Base-by-base conservation (phyloP, 306 rosid species). In the Trifolium fragiferum region DNA sequence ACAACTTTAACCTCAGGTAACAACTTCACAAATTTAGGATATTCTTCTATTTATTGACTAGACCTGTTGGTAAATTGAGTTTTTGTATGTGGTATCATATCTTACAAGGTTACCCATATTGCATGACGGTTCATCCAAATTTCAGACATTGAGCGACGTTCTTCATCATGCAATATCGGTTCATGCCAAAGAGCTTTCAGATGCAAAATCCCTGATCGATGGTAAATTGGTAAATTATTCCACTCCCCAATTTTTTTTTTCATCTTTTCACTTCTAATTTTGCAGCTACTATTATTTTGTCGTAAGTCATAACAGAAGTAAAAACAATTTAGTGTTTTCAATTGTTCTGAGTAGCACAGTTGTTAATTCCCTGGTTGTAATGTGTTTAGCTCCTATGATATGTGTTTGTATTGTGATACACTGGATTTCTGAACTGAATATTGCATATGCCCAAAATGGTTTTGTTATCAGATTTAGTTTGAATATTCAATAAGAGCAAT, bases 1-100 rank as follows among this genome's bases (percentile, higher is more conserved):
- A 88, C 94, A 92, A 82, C 78, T 88, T 94, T 37, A 87, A 83
- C 76, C 79, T 91, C 21, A 91, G 99, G 99, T 94, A 94, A 68
- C 49, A 35, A 73, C 50, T 40, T 58, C 20, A 8, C 13, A 11
- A 8, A 15, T 68, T 73, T 76, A 33, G 40, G 33, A 10, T 44
- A 51, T 62, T 80, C 60, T 38, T 69, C 14, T 44, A 49, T 60
- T n/a, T 43, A 11, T 32, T 18, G 59, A 67, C 63, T 57, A 66
- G 23, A 12, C 49, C 50, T 46, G 75, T 10, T 64, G 47, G 41
- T 64, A 30, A 69, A 47, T 76, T 67, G 21, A 65, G 49, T 40
- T 76, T 72, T 82, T 46, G 60, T 35, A 70, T 53, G 12, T 30
- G 50, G 71, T 47, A 37, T 49, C 80, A 12, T 82, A 51, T 75